Evolutionary conservation across 306 rosid genomes (phyloP).

Genomic region (Quercus suber): DNA sequence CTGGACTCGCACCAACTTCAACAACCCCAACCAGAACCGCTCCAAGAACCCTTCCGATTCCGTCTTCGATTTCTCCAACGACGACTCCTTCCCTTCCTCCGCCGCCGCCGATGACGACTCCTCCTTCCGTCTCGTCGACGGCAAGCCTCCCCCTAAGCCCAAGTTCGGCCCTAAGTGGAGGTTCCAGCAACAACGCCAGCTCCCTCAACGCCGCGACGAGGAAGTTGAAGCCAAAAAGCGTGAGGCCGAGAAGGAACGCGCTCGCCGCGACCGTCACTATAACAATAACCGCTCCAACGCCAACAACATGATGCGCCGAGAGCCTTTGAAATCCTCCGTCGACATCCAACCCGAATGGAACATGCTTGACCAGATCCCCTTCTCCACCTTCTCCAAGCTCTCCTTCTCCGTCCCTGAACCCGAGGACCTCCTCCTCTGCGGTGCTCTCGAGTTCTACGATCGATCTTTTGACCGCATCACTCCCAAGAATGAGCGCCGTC

Average conservation of each 20-base stretch:
- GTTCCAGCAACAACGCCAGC: conserved; percentile 72
- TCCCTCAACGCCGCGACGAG: conserved; percentile 92
- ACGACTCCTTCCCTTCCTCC: conserved; percentile 71
- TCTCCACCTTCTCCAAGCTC: conserved; percentile 85
- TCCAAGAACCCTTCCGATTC: conserved; percentile 69
- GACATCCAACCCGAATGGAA: conserved; percentile 97
- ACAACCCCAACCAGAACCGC: conserved; percentile 66
- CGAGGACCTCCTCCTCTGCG: conserved; percentile 74
- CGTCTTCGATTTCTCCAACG: conserved; percentile 81
- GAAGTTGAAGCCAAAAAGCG: conserved; percentile 86
- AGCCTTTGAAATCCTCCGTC: conserved; percentile 79
- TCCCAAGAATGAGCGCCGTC: conserved; percentile 80
- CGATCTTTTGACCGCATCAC: conserved; percentile 66
- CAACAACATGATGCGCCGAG: conserved; percentile 58
- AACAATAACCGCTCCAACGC: conserved; percentile 71
- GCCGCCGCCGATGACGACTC: conserved; percentile 54
- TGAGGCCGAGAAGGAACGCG: conserved; percentile 85
- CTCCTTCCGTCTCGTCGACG: conserved; percentile 79
- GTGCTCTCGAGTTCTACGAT: conserved; percentile 78
- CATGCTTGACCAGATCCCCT: conserved; percentile 91
- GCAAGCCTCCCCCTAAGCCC: conserved; percentile 86
- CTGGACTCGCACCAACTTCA: conserved; percentile 69
- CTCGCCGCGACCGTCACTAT: conserved; percentile 84
- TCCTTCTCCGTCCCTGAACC: conserved; percentile 85
- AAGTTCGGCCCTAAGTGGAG: conserved; percentile 86